phyloP scores from a whole-genome alignment of 108 stramenopile genomes.

The Fragilaria radians region DNA sequence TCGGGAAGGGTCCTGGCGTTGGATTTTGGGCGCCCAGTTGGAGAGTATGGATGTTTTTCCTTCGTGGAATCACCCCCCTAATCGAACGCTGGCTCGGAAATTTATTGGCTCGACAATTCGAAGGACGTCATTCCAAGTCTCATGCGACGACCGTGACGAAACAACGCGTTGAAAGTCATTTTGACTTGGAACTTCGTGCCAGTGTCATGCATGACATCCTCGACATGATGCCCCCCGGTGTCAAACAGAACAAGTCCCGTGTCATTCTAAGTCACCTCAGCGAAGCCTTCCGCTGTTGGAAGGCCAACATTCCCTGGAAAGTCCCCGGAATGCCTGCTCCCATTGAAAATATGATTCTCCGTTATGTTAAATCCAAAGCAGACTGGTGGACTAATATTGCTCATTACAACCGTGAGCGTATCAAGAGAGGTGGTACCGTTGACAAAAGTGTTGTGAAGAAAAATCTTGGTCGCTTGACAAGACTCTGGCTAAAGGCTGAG shows the following conservation, averaged over 20 bases:
- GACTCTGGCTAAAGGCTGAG: constrained; percentile 99
- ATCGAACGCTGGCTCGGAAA: constrained; percentile 99
- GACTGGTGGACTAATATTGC: constrained; percentile 99
- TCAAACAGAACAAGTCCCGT: constrained; percentile 97
- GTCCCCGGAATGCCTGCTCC: constrained; percentile 99
- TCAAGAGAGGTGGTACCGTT: constrained; percentile 98
- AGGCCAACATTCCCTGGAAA: constrained; percentile 99
- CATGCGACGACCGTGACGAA: constrained; percentile 98
- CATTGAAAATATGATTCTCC: constrained; percentile 99
- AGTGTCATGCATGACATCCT: constrained; percentile 99
- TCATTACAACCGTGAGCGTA: constrained; percentile 98
- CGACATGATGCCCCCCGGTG: constrained; percentile 99
- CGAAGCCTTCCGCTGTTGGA: constrained; percentile 99
- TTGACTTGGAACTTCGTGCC: constrained; percentile 98
- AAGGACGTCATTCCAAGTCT: constrained; percentile 95
- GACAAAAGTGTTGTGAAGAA: constrained; percentile 99
- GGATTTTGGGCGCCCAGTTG: constrained; percentile 99
- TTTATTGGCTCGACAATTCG: constrained; percentile 97
- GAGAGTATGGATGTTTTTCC: constrained; percentile 99
- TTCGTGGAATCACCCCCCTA: constrained; percentile 94
- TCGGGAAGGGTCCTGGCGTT: constrained; percentile 98
- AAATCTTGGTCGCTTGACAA: constrained; percentile 96
- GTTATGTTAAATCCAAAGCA: constrained; percentile 99
- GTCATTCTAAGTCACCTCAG: constrained; percentile 95
- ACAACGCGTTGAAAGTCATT: constrained; percentile 98